A percentile compares a stretch with the other conserved stretches of the same genome.
phyloP scores from a whole-genome alignment of 768 basidiomycete species.

The Erythrobasidium yunnanense region DNA sequence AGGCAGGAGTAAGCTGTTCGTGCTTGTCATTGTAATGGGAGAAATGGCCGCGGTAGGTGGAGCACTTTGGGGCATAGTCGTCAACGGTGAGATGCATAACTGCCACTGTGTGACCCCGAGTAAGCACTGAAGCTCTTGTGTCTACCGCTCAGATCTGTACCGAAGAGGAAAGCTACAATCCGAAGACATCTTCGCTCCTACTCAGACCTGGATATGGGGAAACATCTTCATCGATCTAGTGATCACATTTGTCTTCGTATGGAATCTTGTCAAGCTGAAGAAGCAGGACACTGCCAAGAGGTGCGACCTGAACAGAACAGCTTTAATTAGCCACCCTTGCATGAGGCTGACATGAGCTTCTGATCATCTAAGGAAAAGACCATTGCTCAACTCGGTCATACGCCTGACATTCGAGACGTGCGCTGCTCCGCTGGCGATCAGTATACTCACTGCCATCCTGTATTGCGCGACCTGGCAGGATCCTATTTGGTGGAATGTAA shows the following conservation, averaged over 20 bases:
- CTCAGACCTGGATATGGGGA: background rate
- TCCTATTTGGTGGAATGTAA: background rate
- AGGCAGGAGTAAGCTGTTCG: background rate
- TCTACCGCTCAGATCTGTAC: background rate
- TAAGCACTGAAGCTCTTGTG: background rate
- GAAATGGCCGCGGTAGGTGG: background rate
- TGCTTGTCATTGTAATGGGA: background rate
- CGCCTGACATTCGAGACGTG: background rate
- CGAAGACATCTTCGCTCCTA: background rate
- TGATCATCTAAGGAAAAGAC: too few species aligned
- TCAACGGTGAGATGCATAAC: background rate
- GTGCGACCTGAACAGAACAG: too few species aligned
- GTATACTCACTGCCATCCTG: background rate
- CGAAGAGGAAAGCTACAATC: background rate
- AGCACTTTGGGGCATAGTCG: background rate
- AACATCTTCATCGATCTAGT: background rate
- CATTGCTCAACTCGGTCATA: background rate
- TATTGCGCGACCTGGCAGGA: background rate
- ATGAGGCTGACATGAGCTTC: too few species aligned
- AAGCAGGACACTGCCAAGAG: background rate
- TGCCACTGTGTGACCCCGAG: background rate
- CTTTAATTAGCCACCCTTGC: too few species aligned
- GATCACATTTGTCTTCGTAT: background rate
- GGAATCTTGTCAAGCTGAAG: background rate
- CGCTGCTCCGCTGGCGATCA: background rate